Conservation (phyloP, 1,284 basidiomycete species). For the Austropuccinia psidii region DNA sequence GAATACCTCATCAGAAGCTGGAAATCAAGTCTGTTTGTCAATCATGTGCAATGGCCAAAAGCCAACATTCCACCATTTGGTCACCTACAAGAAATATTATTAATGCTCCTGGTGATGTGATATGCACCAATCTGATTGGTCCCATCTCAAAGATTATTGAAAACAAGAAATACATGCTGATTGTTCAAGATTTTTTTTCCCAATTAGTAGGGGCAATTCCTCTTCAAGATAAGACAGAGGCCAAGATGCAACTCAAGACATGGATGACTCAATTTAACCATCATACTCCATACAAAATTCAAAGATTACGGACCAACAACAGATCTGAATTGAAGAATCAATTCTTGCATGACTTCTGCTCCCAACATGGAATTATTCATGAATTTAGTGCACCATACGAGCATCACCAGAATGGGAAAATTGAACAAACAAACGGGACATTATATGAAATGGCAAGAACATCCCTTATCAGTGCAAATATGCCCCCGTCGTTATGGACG, state of each 20-base stretch:
- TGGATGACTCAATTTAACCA: background rate
- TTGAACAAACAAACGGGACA: background rate
- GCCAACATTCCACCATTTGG: background rate
- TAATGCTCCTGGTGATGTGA: background rate
- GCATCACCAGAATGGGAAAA: constrained; percentile 6
- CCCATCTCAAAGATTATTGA: background rate
- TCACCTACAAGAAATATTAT: background rate
- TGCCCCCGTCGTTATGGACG: background rate
- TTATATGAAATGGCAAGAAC: constrained; percentile 1
- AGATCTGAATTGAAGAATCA: background rate
- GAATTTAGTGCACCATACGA: background rate
- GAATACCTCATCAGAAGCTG: too few relatives aligned
- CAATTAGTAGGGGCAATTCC: background rate
- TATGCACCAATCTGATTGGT: background rate
- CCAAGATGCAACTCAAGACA: background rate
- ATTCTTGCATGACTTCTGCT: background rate
- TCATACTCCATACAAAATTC: background rate
- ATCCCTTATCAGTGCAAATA: background rate
- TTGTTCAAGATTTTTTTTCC: background rate
- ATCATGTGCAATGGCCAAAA: background rate
- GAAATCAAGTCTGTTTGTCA: background rate
- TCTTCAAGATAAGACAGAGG: background rate
- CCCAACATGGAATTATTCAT: background rate
- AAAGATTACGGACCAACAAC: background rate
- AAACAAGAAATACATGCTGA: background rate